Evolutionary conservation across 2,329 filamentous ascomycete species (phyloP).

Genomic region (Bipolaris victoriae): DNA sequence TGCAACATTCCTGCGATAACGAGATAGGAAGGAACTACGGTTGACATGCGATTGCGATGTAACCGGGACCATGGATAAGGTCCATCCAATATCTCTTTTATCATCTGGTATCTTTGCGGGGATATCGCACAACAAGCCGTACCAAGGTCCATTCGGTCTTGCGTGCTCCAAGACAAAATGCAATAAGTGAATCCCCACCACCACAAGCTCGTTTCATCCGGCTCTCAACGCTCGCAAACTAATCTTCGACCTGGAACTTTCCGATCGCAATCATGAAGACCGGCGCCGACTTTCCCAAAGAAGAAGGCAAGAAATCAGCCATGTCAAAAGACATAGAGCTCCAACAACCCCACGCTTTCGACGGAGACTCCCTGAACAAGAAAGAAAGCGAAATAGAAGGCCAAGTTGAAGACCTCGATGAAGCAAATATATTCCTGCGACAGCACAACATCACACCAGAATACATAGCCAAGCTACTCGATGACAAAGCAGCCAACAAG

Average conservation of each 20-base stretch:
- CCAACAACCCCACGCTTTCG: background rate
- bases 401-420: slow-evolving; percentile 53
- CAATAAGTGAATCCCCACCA: background rate
- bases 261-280: background rate
- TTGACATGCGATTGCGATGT: background rate
- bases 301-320: background rate
- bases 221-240: background rate
- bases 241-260: background rate
- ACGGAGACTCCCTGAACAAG: slow-evolving; percentile 3
- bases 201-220: background rate
- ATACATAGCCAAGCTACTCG: slow-evolving; percentile 54
- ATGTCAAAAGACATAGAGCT: slow-evolving; percentile 3
- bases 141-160: background rate
- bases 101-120: background rate
- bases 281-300: background rate
- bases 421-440: slow-evolving; percentile 57
- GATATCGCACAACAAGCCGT: background rate
- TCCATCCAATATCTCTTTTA: slow-evolving; percentile 1
- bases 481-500: slow-evolving; percentile 49
- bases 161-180: background rate
- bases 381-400: slow-evolving; percentile 17
- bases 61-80: background rate
- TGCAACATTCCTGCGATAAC: background rate
- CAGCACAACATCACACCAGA: slow-evolving; percentile 55
- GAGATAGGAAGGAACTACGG: background rate